A percentile compares a stretch with the other conserved stretches of the same genome.
Conservation (phyloP, 2,329 filamentous ascomycete genomes). For the Nothophoma quercina region DNA sequence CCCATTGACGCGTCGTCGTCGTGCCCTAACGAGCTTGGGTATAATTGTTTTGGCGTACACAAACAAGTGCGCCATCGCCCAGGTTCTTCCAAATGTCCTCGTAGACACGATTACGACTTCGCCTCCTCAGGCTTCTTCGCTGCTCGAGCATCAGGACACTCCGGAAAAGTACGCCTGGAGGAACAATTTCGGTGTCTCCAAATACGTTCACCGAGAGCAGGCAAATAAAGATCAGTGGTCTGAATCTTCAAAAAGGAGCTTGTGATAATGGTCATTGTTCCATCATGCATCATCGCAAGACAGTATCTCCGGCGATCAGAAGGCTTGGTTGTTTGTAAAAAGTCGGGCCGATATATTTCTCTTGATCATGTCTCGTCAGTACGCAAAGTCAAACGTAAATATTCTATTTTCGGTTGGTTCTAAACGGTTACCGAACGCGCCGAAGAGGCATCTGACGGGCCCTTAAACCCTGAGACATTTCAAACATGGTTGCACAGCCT, state of each 20-base stretch:
- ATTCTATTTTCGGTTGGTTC: conserved; percentile 2
- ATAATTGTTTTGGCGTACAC: conserved; percentile 3
- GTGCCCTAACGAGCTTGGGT: not conserved
- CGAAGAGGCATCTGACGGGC: conserved; percentile 8
- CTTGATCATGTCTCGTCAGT: conserved; percentile 9
- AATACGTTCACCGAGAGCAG: not conserved
- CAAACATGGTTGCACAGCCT: conserved; percentile 7
- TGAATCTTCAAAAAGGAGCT: not conserved
- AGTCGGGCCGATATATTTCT: conserved; percentile 17
- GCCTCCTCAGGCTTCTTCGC: not conserved
- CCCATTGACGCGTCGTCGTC: conserved; percentile 11
- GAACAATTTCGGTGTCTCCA: not conserved
- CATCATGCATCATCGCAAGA: not conserved
- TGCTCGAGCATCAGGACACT: not conserved
- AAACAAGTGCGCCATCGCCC: not conserved
- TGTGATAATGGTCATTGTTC: not conserved
- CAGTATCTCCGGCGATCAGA: not conserved
- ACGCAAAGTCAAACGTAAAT: conserved; percentile 1
- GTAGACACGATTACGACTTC: not conserved
- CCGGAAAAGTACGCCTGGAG: not conserved
- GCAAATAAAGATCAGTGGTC: not conserved
- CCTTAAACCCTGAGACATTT: conserved; percentile 7
- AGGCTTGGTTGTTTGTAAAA: conserved; percentile 9
- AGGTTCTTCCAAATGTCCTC: not conserved
- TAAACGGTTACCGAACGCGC: conserved; percentile 6